Evolutionary conservation across 441 rosid species (phyloP).

Genomic region (Erodium moschatum): DNA sequence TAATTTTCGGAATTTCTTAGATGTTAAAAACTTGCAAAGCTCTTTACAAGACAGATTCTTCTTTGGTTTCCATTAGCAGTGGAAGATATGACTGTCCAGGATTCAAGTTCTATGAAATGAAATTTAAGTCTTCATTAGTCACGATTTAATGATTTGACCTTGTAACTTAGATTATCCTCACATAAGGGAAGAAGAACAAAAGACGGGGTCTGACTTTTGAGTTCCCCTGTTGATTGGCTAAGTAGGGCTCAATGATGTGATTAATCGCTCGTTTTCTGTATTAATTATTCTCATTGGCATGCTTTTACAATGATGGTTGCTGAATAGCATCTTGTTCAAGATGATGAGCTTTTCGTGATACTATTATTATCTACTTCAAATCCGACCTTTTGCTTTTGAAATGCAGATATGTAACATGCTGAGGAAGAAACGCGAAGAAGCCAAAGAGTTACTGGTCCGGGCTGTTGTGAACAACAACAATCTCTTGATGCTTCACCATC

Average conservation of each 20-base stretch:
- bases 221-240: neutral
- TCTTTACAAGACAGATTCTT: neutral
- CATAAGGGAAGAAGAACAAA: neutral
- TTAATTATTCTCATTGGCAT: neutral
- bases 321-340: neutral
- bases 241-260: neutral
- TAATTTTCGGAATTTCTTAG: too few species aligned
- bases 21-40: too few species aligned
- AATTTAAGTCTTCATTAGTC: neutral
- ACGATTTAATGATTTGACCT: neutral
- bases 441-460: constrained; percentile 69
- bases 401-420: constrained; percentile 72
- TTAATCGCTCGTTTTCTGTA: neutral
- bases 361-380: neutral
- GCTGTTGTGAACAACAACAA: constrained; percentile 72
- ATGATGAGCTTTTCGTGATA: neutral
- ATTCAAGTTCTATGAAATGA: neutral
- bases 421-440: constrained; percentile 79
- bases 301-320: neutral
- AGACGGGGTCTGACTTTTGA: neutral
- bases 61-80: neutral
- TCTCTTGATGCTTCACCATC: constrained; percentile 79
- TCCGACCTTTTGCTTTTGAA: neutral
- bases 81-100: neutral
- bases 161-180: neutral